Evolutionary conservation across 306 rosid genomes (phyloP).

Genomic region (Begonia peltatifolia): DNA sequence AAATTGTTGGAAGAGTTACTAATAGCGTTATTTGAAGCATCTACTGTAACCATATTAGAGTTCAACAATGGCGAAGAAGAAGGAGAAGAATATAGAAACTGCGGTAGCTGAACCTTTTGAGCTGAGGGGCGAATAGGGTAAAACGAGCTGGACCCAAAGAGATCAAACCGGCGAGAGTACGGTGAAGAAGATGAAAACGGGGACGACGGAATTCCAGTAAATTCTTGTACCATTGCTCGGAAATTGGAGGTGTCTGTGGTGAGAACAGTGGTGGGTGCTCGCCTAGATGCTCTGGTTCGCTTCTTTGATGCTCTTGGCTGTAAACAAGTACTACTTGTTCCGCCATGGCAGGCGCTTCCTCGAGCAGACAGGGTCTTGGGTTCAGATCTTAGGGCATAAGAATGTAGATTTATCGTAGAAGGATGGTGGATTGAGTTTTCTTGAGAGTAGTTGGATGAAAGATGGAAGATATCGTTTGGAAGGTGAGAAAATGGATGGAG

Average conservation of each 20-base stretch:
- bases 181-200: constrained; percentile 46
- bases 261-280: constrained; percentile 8
- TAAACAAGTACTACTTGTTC: neutral
- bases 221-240: constrained; percentile 15
- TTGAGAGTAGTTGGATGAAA: constrained; percentile 20
- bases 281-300: constrained; percentile 8
- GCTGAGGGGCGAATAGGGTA: constrained; percentile 54
- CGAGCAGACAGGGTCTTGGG: constrained; percentile 9
- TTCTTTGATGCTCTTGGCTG: constrained; percentile 25
- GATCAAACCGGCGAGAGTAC: constrained; percentile 56
- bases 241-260: constrained; percentile 12
- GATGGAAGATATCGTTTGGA: too few relatives aligned
- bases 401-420: constrained; percentile 27
- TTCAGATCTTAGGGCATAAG: constrained; percentile 23
- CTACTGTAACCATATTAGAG: constrained; percentile 2
- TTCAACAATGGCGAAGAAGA: constrained; percentile 25
- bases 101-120: constrained; percentile 25
- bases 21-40: constrained; percentile 12
- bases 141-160: constrained; percentile 32
- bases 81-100: constrained; percentile 5
- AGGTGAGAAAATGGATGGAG: constrained; percentile 16
- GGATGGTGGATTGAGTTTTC: constrained; percentile 21
- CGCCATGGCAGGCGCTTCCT: neutral
- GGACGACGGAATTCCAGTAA: constrained; percentile 50
- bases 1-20: neutral